These are phyloP conservation scores for Cladosporium sp. DNA, from an alignment of 2,329 filamentous ascomycete genomes.

Conservation along the genomic window DNA sequence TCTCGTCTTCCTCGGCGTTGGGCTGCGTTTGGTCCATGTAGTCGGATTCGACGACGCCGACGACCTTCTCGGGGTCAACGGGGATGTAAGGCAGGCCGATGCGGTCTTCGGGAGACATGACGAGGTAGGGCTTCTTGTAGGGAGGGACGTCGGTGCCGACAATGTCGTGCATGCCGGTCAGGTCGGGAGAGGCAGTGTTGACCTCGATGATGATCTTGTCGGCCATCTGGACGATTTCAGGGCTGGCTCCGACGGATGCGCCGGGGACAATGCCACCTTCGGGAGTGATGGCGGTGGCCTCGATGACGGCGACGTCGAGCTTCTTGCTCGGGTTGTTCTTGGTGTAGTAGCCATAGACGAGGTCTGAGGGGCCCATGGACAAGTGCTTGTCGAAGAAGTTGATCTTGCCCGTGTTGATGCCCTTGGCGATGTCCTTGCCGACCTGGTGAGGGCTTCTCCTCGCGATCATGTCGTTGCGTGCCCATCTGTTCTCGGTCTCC, in stretches of 20 bases:
- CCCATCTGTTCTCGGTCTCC: conserved; percentile 90
- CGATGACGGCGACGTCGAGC: conserved; percentile 79
- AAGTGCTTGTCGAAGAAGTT: conserved; percentile 93
- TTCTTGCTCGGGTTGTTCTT: conserved; percentile 69
- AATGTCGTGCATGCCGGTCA: conserved; percentile 87
- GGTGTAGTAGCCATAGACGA: conserved; percentile 75
- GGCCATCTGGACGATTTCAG: conserved; percentile 84
- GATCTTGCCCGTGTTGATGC: conserved; percentile 84
- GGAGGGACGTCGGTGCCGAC: conserved; percentile 84
- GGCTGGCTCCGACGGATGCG: conserved; percentile 75
- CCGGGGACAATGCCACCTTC: conserved; percentile 86
- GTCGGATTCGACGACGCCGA: conserved; percentile 80
- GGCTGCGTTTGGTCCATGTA: conserved; percentile 73
- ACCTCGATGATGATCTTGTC: conserved; percentile 85
- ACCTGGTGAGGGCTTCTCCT: conserved; percentile 81
- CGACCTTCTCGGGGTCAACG: conserved; percentile 77
- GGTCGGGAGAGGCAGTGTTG: conserved; percentile 79
- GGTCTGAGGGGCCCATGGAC: conserved; percentile 84
- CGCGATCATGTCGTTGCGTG: conserved; percentile 85
- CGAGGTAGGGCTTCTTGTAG: conserved; percentile 74
- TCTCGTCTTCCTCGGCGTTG: conserved; percentile 72
- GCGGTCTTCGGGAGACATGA: conserved; percentile 80
- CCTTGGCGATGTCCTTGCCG: conserved; percentile 83
- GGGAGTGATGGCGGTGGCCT: conserved; percentile 77
- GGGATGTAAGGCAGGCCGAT: conserved; percentile 81